These are phyloP conservation scores for Hondaea fermentalgiana DNA, from an alignment of 108 stramenopile genomes.

Conservation along the genomic window DNA sequence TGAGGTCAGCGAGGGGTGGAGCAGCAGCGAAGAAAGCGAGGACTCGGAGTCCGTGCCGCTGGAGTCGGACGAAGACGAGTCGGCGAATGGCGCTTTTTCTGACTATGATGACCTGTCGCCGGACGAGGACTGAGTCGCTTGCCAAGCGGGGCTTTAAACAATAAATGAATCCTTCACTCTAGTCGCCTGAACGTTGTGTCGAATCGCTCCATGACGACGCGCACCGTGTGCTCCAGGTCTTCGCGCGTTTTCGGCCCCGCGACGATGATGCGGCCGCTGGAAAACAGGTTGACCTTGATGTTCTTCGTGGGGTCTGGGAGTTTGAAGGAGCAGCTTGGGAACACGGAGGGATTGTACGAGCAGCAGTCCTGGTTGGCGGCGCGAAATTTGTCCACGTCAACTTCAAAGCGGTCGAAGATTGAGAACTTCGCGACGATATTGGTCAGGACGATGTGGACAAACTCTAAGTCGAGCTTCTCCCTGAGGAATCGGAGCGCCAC, in stretches of 20 bases:
- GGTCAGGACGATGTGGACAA: neutral
- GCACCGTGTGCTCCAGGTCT: neutral
- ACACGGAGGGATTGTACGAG: neutral
- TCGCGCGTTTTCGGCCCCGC: neutral
- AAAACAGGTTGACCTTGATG: neutral
- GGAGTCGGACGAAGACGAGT: no score
- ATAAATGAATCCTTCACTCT: no score
- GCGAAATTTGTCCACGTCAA: neutral
- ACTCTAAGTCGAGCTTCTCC: neutral
- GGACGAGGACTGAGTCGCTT: no score
- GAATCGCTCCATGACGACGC: neutral
- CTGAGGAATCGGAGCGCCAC: neutral
- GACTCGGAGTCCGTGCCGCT: no score
- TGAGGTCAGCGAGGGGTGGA: no score
- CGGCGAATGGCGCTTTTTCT: no score
- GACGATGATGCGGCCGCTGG: neutral
- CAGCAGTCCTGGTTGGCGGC: neutral
- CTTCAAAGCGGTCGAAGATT: neutral
- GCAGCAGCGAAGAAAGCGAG: no score
- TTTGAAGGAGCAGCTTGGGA: neutral
- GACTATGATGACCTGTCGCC: no score
- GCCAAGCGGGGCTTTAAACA: no score
- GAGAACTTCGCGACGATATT: neutral
- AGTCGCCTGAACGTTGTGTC: neutral
- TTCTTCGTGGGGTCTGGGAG: neutral